phyloP scores from a whole-genome alignment of 352 stramenopile species.

The Blastocystis hominis region DNA sequence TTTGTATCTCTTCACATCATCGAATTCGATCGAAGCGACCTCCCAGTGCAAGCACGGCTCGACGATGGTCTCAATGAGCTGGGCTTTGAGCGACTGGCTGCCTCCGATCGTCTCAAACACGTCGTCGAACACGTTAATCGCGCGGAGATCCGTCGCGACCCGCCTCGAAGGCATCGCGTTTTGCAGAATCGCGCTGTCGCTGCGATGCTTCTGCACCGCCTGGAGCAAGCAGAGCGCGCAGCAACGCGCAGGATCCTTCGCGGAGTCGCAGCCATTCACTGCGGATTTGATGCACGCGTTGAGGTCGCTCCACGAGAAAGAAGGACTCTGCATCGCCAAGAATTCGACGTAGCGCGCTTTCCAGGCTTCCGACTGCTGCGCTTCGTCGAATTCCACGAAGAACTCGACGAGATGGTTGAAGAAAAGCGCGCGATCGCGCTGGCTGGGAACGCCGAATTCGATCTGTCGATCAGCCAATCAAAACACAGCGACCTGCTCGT shows the following conservation, averaged over 20 bases:
- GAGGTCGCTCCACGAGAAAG: constrained; percentile 29
- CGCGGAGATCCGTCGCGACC: background rate
- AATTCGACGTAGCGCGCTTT: background rate
- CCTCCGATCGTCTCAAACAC: constrained; percentile 6
- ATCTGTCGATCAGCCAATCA: background rate
- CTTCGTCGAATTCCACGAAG: background rate
- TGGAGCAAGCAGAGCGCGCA: constrained; percentile 2
- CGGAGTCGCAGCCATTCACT: background rate
- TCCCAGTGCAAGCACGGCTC: constrained; percentile 33
- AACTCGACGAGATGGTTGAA: background rate
- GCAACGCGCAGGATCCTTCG: background rate
- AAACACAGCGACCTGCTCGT: background rate
- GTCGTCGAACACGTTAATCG: background rate
- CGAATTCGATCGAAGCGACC: background rate
- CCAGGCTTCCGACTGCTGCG: background rate
- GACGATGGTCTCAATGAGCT: background rate
- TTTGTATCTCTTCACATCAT: background rate
- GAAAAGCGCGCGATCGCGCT: background rate
- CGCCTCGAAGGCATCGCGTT: background rate
- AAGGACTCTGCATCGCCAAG: background rate
- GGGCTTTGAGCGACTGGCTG: background rate
- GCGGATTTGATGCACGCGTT: background rate
- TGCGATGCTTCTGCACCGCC: background rate
- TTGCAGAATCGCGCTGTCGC: background rate
- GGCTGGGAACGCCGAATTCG: constrained; percentile 1